phyloP scores from a whole-genome alignment of 352 stramenopile species.

The Pythium rhizo-oryzae region DNA sequence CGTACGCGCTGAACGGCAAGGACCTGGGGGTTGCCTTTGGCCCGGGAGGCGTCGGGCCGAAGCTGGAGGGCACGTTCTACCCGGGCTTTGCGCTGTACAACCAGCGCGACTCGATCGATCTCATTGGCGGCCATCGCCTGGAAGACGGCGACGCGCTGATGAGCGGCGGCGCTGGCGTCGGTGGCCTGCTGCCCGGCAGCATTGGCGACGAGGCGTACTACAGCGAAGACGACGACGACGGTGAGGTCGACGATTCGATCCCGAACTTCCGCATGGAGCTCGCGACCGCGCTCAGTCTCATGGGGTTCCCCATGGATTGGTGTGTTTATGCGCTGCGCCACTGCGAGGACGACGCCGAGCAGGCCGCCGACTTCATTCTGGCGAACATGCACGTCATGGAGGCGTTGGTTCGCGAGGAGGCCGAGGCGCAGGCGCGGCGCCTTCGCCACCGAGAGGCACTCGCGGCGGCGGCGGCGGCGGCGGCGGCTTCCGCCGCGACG shows the following conservation, averaged over 20 bases:
- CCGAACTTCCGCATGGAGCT: slow-evolving; percentile 88
- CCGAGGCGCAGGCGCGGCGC: slow-evolving; percentile 51
- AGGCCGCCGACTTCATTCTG: slow-evolving; percentile 84
- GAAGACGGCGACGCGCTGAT: slow-evolving; percentile 61
- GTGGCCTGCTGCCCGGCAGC: slow-evolving; percentile 28
- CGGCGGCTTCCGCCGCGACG: neutral
- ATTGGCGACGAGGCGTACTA: slow-evolving; percentile 77
- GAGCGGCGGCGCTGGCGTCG: slow-evolving; percentile 31
- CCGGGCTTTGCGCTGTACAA: slow-evolving; percentile 89
- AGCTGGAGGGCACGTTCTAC: slow-evolving; percentile 88
- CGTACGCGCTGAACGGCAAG: slow-evolving; percentile 89
- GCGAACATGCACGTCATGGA: slow-evolving; percentile 87
- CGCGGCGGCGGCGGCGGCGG: slow-evolving; percentile 17
- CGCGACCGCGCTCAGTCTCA: slow-evolving; percentile 75
- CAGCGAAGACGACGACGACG: slow-evolving; percentile 82
- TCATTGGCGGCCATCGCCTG: slow-evolving; percentile 83
- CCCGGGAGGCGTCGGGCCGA: slow-evolving; percentile 79
- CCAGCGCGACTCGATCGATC: slow-evolving; percentile 84
- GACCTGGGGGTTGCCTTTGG: slow-evolving; percentile 89
- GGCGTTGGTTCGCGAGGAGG: slow-evolving; percentile 72
- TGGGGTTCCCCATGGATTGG: slow-evolving; percentile 90
- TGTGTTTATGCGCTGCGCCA: slow-evolving; percentile 82
- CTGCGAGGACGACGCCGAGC: slow-evolving; percentile 83
- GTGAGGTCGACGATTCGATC: slow-evolving; percentile 56
- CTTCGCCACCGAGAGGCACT: slow-evolving; percentile 46